phyloP scores from a whole-genome alignment of 208 protist genomes.

The Trypanosoma theileri region DNA sequence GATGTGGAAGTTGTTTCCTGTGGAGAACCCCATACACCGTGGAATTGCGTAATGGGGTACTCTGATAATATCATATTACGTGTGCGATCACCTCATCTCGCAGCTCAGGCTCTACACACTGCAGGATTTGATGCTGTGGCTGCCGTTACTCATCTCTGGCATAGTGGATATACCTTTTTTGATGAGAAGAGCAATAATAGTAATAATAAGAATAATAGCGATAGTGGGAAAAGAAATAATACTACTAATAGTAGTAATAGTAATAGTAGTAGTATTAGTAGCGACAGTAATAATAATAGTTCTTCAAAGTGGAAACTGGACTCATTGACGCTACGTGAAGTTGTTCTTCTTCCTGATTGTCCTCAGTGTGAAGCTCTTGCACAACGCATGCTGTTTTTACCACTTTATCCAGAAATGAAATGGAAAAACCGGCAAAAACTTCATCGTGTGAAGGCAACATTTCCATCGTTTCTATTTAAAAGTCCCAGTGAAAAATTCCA shows the following conservation, averaged over 20 bases:
- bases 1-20: slow-evolving; percentile 37
- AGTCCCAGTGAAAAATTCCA: slow-evolving; percentile 25
- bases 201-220: neutral
- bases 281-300: neutral
- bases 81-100: slow-evolving; percentile 21
- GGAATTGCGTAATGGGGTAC: slow-evolving; percentile 23
- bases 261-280: neutral
- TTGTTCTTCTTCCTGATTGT: slow-evolving; percentile 43
- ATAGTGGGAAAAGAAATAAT: neutral
- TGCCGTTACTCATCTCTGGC: slow-evolving; percentile 2
- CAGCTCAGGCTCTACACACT: slow-evolving; percentile 8
- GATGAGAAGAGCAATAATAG: neutral
- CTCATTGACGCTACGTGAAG: slow-evolving; percentile 22
- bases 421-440: slow-evolving; percentile 14
- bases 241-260: neutral
- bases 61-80: slow-evolving; percentile 32
- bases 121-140: slow-evolving; percentile 34
- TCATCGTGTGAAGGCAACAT: slow-evolving; percentile 8
- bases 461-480: slow-evolving; percentile 8
- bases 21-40: slow-evolving; percentile 33
- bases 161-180: too few species aligned
- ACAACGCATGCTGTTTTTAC: slow-evolving; percentile 42
- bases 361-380: slow-evolving; percentile 25
- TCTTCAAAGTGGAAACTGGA: neutral
- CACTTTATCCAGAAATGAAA: slow-evolving; percentile 31